These are phyloP conservation scores for Aspergillus costaricaensis DNA, from an alignment of 2,329 filamentous ascomycete species.

Conservation along the genomic window DNA sequence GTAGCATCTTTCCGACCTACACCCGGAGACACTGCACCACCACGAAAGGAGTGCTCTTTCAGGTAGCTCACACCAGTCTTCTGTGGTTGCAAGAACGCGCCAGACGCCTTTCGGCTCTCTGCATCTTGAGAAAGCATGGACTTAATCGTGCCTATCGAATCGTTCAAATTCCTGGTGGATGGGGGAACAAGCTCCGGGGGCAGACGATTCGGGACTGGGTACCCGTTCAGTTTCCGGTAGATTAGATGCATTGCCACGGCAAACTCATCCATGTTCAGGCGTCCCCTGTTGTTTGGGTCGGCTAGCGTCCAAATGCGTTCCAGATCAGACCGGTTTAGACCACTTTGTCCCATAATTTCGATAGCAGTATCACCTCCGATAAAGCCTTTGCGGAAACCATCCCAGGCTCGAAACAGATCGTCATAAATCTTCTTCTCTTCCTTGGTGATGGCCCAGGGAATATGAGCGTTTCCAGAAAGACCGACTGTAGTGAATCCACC, in stretches of 20 bases:
- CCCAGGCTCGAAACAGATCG: conserved; percentile 92
- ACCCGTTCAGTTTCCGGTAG: conserved; percentile 94
- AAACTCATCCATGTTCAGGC: conserved; percentile 94
- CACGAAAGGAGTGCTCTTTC: conserved; percentile 89
- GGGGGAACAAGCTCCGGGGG: conserved; percentile 92
- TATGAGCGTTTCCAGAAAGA: conserved; percentile 87
- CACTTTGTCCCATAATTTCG: conserved; percentile 96
- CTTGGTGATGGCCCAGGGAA: conserved; percentile 98
- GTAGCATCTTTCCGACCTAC: conserved; percentile 86
- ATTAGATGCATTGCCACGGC: conserved; percentile 99
- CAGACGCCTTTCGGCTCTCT: conserved; percentile 82
- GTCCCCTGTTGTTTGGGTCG: conserved; percentile 90
- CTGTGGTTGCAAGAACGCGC: conserved; percentile 87
- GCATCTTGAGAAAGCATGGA: conserved; percentile 86
- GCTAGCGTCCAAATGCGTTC: conserved; percentile 94
- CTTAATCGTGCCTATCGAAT: conserved; percentile 91
- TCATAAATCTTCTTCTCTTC: conserved; percentile 98
- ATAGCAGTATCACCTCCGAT: conserved; percentile 91
- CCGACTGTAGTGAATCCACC: conserved; percentile 81
- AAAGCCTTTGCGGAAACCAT: conserved; percentile 88
- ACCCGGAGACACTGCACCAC: conserved; percentile 58
- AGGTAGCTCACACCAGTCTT: conserved; percentile 98
- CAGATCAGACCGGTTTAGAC: conserved; percentile 83
- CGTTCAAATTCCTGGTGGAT: conserved; percentile 88
- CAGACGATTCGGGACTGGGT: conserved; percentile 82